Percentiles rank a stretch among this genome's conserved stretches.
These are phyloP conservation scores for Acorus gramineus DNA, from an alignment of 106 monocot species.

Conservation along the genomic window DNA sequence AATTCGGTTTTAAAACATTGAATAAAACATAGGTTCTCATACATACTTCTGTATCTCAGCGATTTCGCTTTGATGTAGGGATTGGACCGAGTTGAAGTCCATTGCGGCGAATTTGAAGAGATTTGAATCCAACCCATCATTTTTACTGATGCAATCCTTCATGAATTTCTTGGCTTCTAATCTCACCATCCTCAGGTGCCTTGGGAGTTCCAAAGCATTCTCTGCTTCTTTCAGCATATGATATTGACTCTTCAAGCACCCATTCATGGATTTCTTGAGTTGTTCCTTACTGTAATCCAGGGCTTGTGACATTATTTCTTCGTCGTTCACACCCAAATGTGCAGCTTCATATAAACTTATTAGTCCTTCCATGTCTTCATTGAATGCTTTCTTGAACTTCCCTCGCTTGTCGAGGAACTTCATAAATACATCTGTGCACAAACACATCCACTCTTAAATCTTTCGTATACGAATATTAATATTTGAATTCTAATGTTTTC, in stretches of 20 bases:
- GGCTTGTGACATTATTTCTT: conserved; percentile 18
- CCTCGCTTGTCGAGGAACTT: conserved; percentile 13
- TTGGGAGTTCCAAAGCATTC: neutral
- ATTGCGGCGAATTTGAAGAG: conserved; percentile 5
- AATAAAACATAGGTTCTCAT: too few species aligned
- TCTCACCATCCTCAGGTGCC: conserved; percentile 4
- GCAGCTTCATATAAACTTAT: conserved; percentile 17
- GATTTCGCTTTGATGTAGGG: conserved; percentile 2
- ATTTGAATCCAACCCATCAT: neutral
- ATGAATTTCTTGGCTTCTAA: neutral
- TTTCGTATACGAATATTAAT: too few species aligned
- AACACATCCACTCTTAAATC: too few species aligned
- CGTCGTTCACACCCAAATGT: conserved; percentile 1
- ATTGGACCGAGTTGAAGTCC: conserved; percentile 9
- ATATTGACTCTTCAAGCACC: neutral
- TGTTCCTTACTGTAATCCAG: conserved; percentile 8
- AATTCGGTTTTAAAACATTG: too few species aligned
- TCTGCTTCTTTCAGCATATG: neutral
- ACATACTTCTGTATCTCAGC: neutral
- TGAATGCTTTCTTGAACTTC: conserved; percentile 3
- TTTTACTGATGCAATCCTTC: neutral
- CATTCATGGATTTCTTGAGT: neutral
- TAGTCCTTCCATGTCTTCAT: conserved; percentile 1
- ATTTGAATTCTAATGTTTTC: too few species aligned
- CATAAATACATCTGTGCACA: conserved; percentile 4